phyloP scores from a whole-genome alignment of 2,329 filamentous ascomycete species.

The Aspergillus sp. region DNA sequence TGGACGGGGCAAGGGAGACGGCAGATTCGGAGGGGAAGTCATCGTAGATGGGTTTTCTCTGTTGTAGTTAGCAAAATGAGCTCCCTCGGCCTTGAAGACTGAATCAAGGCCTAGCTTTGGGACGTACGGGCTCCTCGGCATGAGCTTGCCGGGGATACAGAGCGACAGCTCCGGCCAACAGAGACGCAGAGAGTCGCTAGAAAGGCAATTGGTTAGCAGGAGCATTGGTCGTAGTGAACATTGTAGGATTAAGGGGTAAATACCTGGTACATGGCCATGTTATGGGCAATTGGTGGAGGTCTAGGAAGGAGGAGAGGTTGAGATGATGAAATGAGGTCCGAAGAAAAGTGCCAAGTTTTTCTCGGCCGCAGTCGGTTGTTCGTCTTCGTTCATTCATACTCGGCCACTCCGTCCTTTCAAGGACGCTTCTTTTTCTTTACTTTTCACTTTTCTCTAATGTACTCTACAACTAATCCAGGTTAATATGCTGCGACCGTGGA shows the following conservation, averaged over 20 bases:
- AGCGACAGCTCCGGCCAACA: slow-evolving; percentile 41
- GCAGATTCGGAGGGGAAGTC: slow-evolving; percentile 32
- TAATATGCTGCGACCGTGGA: slow-evolving; percentile 14
- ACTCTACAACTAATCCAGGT: slow-evolving; percentile 7
- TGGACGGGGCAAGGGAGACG: slow-evolving; percentile 21
- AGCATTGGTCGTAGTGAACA: slow-evolving; percentile 9
- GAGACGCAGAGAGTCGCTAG: slow-evolving; percentile 36
- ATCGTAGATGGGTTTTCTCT: slow-evolving; percentile 48
- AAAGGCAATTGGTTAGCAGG: slow-evolving; percentile 34
- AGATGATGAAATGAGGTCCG: slow-evolving; percentile 15
- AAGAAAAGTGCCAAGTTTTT: slow-evolving; percentile 25
- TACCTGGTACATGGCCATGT: slow-evolving; percentile 45
- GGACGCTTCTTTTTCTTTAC: slow-evolving; percentile 6
- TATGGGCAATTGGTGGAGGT: slow-evolving; percentile 32
- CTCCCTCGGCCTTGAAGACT: neutral
- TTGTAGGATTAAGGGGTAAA: slow-evolving; percentile 1
- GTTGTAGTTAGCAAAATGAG: neutral
- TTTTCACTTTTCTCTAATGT: slow-evolving; percentile 7
- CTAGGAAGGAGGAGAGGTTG: slow-evolving; percentile 26
- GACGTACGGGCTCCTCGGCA: slow-evolving; percentile 44
- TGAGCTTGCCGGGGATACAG: slow-evolving; percentile 42
- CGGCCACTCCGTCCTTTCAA: slow-evolving; percentile 1
- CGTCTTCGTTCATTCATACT: slow-evolving; percentile 9
- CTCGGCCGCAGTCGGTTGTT: slow-evolving; percentile 23
- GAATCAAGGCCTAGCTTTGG: neutral